Percentiles rank a stretch among this genome's conserved stretches.
Conservation (phyloP, 1,284 basidiomycete species). For the Hemileia vastatrix region DNA sequence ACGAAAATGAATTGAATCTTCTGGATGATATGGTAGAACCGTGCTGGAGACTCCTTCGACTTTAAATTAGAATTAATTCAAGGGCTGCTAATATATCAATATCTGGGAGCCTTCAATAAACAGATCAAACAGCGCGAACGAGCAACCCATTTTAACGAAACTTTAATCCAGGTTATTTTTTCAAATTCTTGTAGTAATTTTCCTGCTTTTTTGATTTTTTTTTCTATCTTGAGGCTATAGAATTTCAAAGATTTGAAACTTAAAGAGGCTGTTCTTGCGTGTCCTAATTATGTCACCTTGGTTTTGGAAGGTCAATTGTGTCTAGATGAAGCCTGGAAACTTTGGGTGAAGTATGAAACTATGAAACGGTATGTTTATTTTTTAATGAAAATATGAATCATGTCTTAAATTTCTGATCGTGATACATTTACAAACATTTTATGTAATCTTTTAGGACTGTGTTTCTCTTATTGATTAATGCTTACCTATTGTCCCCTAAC, state of each 20-base stretch:
- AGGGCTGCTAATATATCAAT: constrained; percentile 14
- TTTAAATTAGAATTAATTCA: constrained; percentile 20
- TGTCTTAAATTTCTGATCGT: not conserved
- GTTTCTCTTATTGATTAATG: constrained; percentile 18
- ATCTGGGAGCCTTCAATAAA: constrained; percentile 13
- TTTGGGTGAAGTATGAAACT: constrained; percentile 18
- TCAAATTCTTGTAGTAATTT: no score
- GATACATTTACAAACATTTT: not conserved
- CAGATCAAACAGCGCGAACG: constrained; percentile 5
- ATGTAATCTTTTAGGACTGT: constrained; percentile 8
- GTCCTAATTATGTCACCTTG: constrained; percentile 17
- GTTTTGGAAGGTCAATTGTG: constrained; percentile 14
- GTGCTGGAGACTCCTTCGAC: not conserved
- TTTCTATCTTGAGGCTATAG: constrained; percentile 1
- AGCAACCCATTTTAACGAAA: constrained; percentile 1
- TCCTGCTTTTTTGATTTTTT: no score
- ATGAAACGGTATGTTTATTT: constrained; percentile 9
- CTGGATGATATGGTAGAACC: not conserved
- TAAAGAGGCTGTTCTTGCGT: not conserved
- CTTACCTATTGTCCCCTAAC: not conserved
- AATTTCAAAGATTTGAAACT: constrained; percentile 12
- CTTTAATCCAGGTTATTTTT: constrained; percentile 4
- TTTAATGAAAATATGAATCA: not conserved
- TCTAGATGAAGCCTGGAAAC: constrained; percentile 10
- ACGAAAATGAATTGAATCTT: no score